Evolutionary conservation across 148 eudicot genomes (phyloP).

Genomic region (Silene uniflora): DNA sequence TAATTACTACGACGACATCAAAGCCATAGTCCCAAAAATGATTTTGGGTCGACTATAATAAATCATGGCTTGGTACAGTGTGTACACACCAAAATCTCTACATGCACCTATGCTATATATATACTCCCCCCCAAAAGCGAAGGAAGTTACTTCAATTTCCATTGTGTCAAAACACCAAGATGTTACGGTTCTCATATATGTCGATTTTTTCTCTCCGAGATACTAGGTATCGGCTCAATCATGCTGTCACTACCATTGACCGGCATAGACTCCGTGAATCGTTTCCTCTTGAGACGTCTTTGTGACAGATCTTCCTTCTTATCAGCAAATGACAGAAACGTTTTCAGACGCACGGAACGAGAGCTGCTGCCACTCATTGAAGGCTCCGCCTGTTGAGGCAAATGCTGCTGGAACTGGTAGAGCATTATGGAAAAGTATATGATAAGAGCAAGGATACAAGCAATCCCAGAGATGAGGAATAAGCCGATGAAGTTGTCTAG

Average conservation of each 20-base stretch:
- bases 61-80: neutral
- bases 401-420: conserved; percentile 22
- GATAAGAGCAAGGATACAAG: conserved; percentile 26
- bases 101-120: neutral
- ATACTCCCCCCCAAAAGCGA: neutral
- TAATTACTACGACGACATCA: neutral
- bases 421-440: conserved; percentile 30
- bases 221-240: conserved; percentile 12
- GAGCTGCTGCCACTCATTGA: conserved; percentile 27
- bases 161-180: no score
- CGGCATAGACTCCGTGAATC: conserved; percentile 18
- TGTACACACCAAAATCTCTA: conserved; percentile 14
- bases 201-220: conserved; percentile 1
- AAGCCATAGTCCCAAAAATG: neutral
- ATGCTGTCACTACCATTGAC: conserved; percentile 7
- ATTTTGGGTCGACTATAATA: neutral
- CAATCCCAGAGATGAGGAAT: conserved; percentile 22
- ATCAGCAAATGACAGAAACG: conserved; percentile 36
- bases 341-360: conserved; percentile 23
- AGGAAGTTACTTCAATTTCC: no score
- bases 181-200: conserved; percentile 7
- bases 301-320: conserved; percentile 36
- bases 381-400: conserved; percentile 28
- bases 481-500: conserved; percentile 31
- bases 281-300: conserved; percentile 37